phyloP scores from a whole-genome alignment of 371 early-diverging fungal species.

The Gilbertella persicaria region DNA sequence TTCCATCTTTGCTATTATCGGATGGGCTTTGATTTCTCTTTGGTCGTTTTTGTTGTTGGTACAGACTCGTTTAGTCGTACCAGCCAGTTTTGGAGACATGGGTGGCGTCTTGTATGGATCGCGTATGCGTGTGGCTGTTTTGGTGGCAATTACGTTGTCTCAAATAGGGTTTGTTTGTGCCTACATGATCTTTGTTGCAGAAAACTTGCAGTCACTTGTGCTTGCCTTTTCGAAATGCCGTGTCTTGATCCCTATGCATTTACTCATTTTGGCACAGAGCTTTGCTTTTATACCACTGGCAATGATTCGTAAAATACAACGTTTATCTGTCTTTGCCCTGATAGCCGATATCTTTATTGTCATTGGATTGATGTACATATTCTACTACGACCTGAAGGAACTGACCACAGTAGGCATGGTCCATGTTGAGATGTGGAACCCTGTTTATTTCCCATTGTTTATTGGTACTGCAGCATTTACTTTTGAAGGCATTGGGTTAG shows the following conservation, averaged over 20 bases:
- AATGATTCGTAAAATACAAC: constrained; percentile 82
- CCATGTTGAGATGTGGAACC: constrained; percentile 67
- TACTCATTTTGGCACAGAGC: constrained; percentile 73
- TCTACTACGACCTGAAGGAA: constrained; percentile 68
- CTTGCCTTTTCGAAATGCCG: constrained; percentile 65
- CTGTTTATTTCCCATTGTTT: constrained; percentile 72
- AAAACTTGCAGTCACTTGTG: constrained; percentile 74
- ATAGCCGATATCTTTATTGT: constrained; percentile 87
- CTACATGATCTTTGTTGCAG: constrained; percentile 86
- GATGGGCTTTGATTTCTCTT: constrained; percentile 59
- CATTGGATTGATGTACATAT: constrained; percentile 75
- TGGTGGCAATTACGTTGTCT: constrained; percentile 78
- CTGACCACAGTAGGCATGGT: constrained; percentile 60
- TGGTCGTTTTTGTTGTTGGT: constrained; percentile 66
- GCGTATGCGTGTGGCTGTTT: constrained; percentile 69
- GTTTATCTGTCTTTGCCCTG: constrained; percentile 76
- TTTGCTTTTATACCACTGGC: constrained; percentile 79
- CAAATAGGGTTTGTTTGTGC: constrained; percentile 89
- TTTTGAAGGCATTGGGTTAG: constrained; percentile 89
- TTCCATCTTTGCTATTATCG: constrained; percentile 54
- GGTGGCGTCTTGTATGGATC: constrained; percentile 78
- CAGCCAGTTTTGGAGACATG: constrained; percentile 68
- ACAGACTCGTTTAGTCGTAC: constrained; percentile 58
- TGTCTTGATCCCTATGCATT: constrained; percentile 49
- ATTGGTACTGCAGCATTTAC: constrained; percentile 91